Evolutionary conservation across 768 basidiomycete genomes (phyloP).

Genomic region (Leccinum rimulosum): DNA sequence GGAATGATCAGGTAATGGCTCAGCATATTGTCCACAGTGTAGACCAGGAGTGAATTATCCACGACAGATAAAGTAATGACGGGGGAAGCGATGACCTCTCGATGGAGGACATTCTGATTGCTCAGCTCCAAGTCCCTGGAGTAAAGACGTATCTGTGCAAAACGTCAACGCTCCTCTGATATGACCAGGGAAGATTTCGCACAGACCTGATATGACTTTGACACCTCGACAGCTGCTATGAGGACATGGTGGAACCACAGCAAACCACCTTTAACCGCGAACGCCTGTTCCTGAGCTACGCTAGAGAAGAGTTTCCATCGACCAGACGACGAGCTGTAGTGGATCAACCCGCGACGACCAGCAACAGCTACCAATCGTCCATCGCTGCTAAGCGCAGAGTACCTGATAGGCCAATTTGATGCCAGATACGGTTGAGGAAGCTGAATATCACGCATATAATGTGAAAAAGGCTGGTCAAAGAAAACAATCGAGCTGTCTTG

Average conservation of each 20-base stretch:
- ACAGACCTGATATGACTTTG: slow-evolving; percentile 72
- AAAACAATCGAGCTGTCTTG: slow-evolving; percentile 21
- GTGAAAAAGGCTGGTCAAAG: not conserved
- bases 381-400: slow-evolving; percentile 87
- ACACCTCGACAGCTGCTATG: slow-evolving; percentile 83
- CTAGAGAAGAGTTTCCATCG: slow-evolving; percentile 90
- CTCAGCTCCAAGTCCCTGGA: slow-evolving; percentile 88
- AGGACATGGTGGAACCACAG: slow-evolving; percentile 97
- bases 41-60: slow-evolving; percentile 92
- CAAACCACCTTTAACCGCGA: slow-evolving; percentile 85
- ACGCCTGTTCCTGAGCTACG: slow-evolving; percentile 81
- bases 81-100: slow-evolving; percentile 70
- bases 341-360: slow-evolving; percentile 84
- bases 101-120: slow-evolving; percentile 79
- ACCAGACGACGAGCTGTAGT: slow-evolving; percentile 92
- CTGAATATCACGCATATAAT: slow-evolving; percentile 38
- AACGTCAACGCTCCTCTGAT: not conserved
- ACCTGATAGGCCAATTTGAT: slow-evolving; percentile 91
- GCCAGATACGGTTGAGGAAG: slow-evolving; percentile 87
- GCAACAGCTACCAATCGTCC: slow-evolving; percentile 92
- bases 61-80: slow-evolving; percentile 88
- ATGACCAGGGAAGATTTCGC: not conserved
- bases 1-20: slow-evolving; percentile 91
- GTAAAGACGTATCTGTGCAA: slow-evolving; percentile 79
- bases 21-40: slow-evolving; percentile 91